These are phyloP conservation scores for Russula foetens DNA, from an alignment of 768 basidiomycete species.

Conservation along the genomic window DNA sequence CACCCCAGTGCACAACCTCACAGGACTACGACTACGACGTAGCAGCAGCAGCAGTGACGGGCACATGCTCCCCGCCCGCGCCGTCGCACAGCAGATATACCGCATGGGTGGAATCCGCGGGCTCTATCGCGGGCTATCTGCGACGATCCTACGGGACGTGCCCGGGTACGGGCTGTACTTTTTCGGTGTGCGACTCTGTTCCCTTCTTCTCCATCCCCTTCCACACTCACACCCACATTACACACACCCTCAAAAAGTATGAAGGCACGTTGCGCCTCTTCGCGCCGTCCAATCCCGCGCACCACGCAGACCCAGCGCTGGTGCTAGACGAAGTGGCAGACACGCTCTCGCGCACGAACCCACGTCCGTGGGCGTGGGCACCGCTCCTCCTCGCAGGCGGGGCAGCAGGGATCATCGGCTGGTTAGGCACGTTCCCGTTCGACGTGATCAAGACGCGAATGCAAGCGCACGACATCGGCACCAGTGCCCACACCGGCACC, in stretches of 20 bases:
- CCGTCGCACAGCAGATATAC: slow-evolving; percentile 51
- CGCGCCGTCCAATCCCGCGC: slow-evolving; percentile 20
- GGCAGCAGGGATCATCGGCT: slow-evolving; percentile 67
- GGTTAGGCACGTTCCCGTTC: slow-evolving; percentile 77
- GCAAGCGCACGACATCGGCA: slow-evolving; percentile 38
- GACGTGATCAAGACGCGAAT: slow-evolving; percentile 89
- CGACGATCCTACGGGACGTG: slow-evolving; percentile 68
- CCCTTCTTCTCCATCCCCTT: neutral
- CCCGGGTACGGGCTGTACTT: slow-evolving; percentile 83
- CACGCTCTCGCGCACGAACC: slow-evolving; percentile 22
- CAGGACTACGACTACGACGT: no score
- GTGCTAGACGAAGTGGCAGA: neutral
- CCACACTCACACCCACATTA: neutral
- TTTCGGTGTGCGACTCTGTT: slow-evolving; percentile 9
- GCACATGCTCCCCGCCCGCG: slow-evolving; percentile 27
- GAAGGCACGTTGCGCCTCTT: slow-evolving; percentile 55
- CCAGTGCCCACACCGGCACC: neutral
- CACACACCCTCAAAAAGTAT: slow-evolving; percentile 39
- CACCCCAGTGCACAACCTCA: no score
- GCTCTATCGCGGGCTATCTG: slow-evolving; percentile 67
- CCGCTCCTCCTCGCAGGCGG: slow-evolving; percentile 68
- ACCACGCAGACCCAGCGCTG: neutral
- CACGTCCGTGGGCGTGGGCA: no score
- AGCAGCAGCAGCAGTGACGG: no score
- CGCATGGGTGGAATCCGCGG: slow-evolving; percentile 50